Percentiles rank a stretch among this genome's conserved stretches.
Evolutionary conservation across 305 asterid genomes (phyloP).

Genomic region (Rubia balearica): DNA sequence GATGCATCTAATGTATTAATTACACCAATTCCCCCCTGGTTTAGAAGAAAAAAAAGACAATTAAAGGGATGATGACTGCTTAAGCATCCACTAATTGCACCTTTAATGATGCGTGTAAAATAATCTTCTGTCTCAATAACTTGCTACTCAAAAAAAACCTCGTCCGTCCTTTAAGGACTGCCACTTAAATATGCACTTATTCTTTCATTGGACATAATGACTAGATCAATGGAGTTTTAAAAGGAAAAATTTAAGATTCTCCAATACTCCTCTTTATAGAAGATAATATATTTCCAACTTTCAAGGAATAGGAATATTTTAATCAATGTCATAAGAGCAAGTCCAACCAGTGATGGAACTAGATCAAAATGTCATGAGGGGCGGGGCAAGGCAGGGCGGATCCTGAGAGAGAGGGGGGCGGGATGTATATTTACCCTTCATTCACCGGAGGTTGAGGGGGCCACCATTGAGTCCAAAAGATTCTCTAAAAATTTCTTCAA

Average conservation of each 20-base stretch:
- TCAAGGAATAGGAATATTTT: too few species aligned
- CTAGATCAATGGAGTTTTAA: slow-evolving; percentile 2
- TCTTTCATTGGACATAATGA: not conserved
- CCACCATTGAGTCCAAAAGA: too few species aligned
- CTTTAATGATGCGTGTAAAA: slow-evolving; percentile 18
- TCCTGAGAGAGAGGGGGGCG: too few species aligned
- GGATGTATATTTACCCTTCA: too few species aligned
- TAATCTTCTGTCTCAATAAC: not conserved
- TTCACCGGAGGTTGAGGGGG: too few species aligned
- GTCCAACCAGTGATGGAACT: too few species aligned
- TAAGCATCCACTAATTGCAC: slow-evolving; percentile 17
- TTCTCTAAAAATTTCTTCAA: too few species aligned
- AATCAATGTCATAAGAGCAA: too few species aligned
- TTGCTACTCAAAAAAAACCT: slow-evolving; percentile 11
- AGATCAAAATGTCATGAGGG: too few species aligned
- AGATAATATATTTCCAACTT: slow-evolving; percentile 20
- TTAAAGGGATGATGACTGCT: slow-evolving; percentile 12
- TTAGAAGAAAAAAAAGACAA: not conserved
- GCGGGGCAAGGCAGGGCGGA: too few species aligned
- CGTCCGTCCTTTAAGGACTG: slow-evolving; percentile 14
- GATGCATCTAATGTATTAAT: not conserved
- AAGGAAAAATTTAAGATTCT: not conserved
- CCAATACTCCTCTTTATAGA: not conserved
- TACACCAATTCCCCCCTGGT: not conserved
- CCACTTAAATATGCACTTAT: not conserved